Conservation (phyloP, 164 flowering plant genomes). For the Saururus chinensis region DNA sequence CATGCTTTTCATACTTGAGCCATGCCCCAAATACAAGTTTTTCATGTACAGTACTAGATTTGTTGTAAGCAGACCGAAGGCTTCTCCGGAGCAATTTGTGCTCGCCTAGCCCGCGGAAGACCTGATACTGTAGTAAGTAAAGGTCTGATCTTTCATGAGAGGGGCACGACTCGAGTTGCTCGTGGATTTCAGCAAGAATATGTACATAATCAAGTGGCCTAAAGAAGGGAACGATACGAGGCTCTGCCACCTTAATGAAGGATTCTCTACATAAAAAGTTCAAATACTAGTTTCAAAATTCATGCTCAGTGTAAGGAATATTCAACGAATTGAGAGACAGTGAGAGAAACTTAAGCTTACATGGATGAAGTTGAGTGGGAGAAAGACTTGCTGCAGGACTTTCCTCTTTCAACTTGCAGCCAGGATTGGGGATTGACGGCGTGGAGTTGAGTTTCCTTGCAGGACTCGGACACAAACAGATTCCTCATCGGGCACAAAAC, state of each 20-base stretch:
- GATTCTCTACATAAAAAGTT: slow-evolving; percentile 60
- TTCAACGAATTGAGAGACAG: neutral
- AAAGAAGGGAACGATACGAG: slow-evolving; percentile 61
- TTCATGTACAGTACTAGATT: slow-evolving; percentile 60
- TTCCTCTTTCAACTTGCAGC: slow-evolving; percentile 99
- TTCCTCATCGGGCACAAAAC: slow-evolving; percentile 87
- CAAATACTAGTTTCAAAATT: slow-evolving; percentile 3
- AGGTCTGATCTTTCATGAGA: slow-evolving; percentile 57
- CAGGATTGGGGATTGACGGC: slow-evolving; percentile 89
- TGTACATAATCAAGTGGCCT: slow-evolving; percentile 92
- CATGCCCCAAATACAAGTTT: slow-evolving; percentile 86
- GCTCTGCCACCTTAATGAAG: slow-evolving; percentile 82
- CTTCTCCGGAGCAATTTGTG: slow-evolving; percentile 72
- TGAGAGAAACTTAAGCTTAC: slow-evolving; percentile 44
- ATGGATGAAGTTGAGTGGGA: slow-evolving; percentile 55
- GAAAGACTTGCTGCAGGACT: slow-evolving; percentile 52
- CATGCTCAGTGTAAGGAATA: neutral
- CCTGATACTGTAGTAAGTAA: slow-evolving; percentile 73
- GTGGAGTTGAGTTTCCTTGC: slow-evolving; percentile 75
- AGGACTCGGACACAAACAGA: slow-evolving; percentile 66
- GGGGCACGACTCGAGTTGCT: slow-evolving; percentile 78
- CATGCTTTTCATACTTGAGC: slow-evolving; percentile 88
- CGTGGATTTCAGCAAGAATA: slow-evolving; percentile 91
- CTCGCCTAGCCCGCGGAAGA: slow-evolving; percentile 90
- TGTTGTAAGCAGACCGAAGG: slow-evolving; percentile 74